Evolutionary conservation across 129 eudicot species (phyloP).

Genomic region (Pulicaria dysenterica): DNA sequence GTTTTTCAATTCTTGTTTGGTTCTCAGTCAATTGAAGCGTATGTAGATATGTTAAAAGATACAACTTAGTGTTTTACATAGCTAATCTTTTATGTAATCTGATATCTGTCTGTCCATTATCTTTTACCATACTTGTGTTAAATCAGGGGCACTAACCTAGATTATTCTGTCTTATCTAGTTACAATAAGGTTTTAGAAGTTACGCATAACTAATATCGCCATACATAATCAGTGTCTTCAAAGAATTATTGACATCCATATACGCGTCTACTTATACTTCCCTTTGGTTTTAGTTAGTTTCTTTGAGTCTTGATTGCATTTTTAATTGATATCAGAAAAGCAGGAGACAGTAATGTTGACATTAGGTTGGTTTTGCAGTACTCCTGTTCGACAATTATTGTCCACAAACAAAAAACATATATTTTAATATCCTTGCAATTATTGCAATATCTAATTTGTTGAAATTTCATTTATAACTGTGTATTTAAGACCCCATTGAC

Average conservation of each 20-base stretch:
- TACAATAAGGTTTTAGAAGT: background rate
- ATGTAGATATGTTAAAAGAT: background rate
- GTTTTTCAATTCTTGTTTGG: constrained; percentile 7
- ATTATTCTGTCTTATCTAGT: constrained; percentile 21
- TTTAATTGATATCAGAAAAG: background rate
- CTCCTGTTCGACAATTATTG: too few species aligned
- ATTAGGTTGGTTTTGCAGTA: constrained; percentile 12
- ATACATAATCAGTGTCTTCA: background rate
- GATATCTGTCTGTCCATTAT: background rate
- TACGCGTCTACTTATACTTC: background rate
- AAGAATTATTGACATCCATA: constrained; percentile 10
- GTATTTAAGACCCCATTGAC: too few species aligned
- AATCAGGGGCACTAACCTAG: constrained; percentile 15
- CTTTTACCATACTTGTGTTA: constrained; percentile 1
- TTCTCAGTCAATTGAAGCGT: background rate
- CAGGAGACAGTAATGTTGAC: background rate
- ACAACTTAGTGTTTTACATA: constrained; percentile 13
- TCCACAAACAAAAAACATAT: too few species aligned
- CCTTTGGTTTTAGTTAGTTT: background rate
- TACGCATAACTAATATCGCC: background rate
- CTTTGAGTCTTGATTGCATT: background rate
- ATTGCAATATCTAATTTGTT: too few species aligned
- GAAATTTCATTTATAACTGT: too few species aligned
- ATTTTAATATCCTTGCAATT: too few species aligned
- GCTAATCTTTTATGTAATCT: background rate